These are phyloP conservation scores for Psilocybe subaeruginosa DNA, from an alignment of 768 basidiomycete genomes.

Conservation along the genomic window DNA sequence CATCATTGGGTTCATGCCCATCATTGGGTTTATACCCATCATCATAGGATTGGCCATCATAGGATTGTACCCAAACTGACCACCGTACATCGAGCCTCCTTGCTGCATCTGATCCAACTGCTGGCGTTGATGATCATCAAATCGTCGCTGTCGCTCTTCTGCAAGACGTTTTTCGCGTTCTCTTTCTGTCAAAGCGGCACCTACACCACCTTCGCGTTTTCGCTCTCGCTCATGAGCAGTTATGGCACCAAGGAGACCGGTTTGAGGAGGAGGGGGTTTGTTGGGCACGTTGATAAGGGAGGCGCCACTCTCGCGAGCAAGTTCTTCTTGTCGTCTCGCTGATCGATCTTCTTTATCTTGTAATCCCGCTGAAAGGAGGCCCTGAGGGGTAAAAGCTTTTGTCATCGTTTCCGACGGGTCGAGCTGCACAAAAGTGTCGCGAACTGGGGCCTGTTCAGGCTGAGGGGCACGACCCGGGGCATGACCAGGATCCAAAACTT, in stretches of 20 bases:
- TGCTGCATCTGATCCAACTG: conserved; percentile 91
- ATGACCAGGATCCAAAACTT: conserved; percentile 76
- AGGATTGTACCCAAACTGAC: conserved; percentile 58
- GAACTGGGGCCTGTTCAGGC: conserved; percentile 37
- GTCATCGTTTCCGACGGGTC: conserved; percentile 80
- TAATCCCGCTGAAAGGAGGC: conserved; percentile 90
- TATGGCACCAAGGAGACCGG: conserved; percentile 93
- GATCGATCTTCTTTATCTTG: conserved; percentile 96
- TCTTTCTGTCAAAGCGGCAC: conserved; percentile 91
- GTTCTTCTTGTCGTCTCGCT: conserved; percentile 92
- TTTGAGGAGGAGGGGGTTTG: conserved; percentile 94
- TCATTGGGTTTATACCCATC: conserved; percentile 56
- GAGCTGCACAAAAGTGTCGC: conserved; percentile 75
- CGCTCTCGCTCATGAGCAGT: conserved; percentile 94
- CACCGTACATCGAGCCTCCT: conserved; percentile 73
- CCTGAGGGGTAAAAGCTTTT: conserved; percentile 94
- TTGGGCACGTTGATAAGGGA: conserved; percentile 95
- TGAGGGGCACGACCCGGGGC: conserved; percentile 42
- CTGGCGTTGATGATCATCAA: conserved; percentile 88
- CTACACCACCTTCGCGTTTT: conserved; percentile 93
- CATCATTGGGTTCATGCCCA: conserved; percentile 54
- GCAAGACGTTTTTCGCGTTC: conserved; percentile 92
- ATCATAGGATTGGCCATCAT: conserved; percentile 79
- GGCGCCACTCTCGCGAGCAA: conserved; percentile 88
- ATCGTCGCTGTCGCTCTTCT: conserved; percentile 90